Percentiles rank a stretch among this genome's conserved stretches.
Conservation (phyloP, 768 basidiomycete genomes). For the Mycena venus region DNA sequence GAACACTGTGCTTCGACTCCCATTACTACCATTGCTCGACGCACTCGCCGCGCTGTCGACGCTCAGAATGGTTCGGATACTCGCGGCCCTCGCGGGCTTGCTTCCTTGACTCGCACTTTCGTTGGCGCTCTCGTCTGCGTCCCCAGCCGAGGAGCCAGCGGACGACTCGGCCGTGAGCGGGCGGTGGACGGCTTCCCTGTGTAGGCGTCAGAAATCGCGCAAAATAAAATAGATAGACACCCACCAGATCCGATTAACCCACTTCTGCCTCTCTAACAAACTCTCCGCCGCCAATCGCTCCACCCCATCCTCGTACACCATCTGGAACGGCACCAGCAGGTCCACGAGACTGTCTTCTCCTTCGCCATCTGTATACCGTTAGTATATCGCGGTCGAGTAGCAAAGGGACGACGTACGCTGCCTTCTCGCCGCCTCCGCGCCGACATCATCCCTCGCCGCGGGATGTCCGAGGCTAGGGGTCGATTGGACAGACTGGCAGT, state of each 20-base stretch:
- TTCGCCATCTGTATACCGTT: not conserved
- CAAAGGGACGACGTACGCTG: constrained; percentile 55
- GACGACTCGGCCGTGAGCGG: constrained; percentile 68
- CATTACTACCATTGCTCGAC: constrained; percentile 60
- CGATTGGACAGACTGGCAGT: constrained; percentile 88
- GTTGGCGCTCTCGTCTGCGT: constrained; percentile 25
- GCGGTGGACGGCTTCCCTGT: constrained; percentile 85
- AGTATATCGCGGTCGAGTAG: no score
- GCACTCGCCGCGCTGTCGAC: constrained; percentile 59
- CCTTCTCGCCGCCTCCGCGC: constrained; percentile 81
- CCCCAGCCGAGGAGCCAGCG: constrained; percentile 48
- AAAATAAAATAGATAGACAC: constrained; percentile 40
- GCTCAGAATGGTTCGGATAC: constrained; percentile 79
- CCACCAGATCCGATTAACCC: constrained; percentile 93
- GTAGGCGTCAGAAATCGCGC: not conserved
- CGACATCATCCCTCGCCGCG: constrained; percentile 86
- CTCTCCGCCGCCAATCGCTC: constrained; percentile 93
- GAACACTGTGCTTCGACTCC: constrained; percentile 82
- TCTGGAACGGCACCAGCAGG: constrained; percentile 89
- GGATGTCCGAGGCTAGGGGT: constrained; percentile 88
- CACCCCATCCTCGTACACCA: constrained; percentile 91
- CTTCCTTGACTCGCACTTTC: not conserved
- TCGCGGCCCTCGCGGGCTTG: constrained; percentile 48
- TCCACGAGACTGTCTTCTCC: constrained; percentile 65
- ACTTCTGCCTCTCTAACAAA: constrained; percentile 85